Evolutionary conservation across 768 basidiomycete genomes (phyloP).

Genomic region (Rhizopogon rudus): DNA sequence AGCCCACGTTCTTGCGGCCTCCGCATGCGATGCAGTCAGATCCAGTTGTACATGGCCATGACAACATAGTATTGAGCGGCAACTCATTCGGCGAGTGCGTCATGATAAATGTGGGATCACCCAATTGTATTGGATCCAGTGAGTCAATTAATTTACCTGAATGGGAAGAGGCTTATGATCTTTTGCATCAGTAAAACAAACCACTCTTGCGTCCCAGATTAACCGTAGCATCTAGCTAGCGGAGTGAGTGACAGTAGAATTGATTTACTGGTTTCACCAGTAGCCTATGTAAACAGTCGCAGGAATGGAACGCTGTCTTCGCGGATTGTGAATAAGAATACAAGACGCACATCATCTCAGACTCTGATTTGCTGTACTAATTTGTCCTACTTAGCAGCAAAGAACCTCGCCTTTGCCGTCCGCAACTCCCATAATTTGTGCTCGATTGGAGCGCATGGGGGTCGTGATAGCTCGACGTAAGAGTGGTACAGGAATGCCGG

Average conservation of each 20-base stretch:
- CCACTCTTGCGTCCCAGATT: not conserved
- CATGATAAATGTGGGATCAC: not conserved
- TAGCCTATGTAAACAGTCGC: no score
- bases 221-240: not conserved
- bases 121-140: not conserved
- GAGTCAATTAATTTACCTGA: not conserved
- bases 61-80: not conserved
- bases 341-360: no score
- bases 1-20: not conserved
- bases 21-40: not conserved
- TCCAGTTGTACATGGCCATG: not conserved
- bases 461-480: slow-evolving; percentile 64
- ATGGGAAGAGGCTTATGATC: not conserved
- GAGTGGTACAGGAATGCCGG: slow-evolving; percentile 60
- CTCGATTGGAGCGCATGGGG: slow-evolving; percentile 60
- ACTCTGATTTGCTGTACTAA: no score
- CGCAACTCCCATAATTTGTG: slow-evolving; percentile 69
- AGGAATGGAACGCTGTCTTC: no score
- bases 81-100: not conserved
- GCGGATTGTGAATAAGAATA: no score
- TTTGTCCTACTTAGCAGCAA: slow-evolving; percentile 19
- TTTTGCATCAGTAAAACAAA: not conserved
- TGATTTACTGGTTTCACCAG: not conserved
- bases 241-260: no score
- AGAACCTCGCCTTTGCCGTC: slow-evolving; percentile 83